Percentiles rank a stretch among this genome's conserved stretches.
phyloP scores from a whole-genome alignment of 2,329 filamentous ascomycete species.

The Fusarium sp. region DNA sequence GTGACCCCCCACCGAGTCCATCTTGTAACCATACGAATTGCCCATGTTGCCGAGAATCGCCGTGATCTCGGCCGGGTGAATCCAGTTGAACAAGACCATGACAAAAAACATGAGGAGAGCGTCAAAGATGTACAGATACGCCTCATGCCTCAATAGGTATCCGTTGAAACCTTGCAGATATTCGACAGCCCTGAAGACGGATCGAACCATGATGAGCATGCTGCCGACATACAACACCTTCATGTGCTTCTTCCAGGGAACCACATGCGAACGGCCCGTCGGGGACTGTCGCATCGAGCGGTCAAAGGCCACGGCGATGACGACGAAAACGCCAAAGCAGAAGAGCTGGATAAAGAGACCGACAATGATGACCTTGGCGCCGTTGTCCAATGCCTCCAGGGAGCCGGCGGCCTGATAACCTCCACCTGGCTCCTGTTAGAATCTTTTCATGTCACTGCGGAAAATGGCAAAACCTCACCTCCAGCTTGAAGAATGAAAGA shows the following conservation, averaged over 20 bases:
- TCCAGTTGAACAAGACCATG: conserved; percentile 60
- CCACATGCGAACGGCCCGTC: not conserved
- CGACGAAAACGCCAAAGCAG: conserved; percentile 64
- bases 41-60: not conserved
- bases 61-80: conserved; percentile 42
- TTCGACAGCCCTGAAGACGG: conserved; percentile 55
- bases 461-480: not conserved
- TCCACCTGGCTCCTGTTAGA: too few relatives aligned
- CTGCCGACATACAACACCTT: conserved; percentile 36
- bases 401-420: conserved; percentile 42
- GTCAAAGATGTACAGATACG: conserved; percentile 52
- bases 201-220: conserved; percentile 54
- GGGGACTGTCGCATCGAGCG: conserved; percentile 14
- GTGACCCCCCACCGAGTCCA: not conserved
- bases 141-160: conserved; percentile 48
- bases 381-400: conserved; percentile 43
- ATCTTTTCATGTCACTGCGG: too few relatives aligned
- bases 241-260: conserved; percentile 49
- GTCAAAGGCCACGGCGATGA: conserved; percentile 59
- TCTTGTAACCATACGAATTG: conserved; percentile 12
- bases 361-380: conserved; percentile 60
- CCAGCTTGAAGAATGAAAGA: conserved; percentile 27
- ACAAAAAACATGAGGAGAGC: conserved; percentile 48
- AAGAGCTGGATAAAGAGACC: conserved; percentile 66
- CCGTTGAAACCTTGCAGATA: conserved; percentile 51